Evolutionary conservation across 805 yeast genomes (phyloP), one percentile per base, ranked within the genome.

Genomic region (Candida corydali): DNA sequence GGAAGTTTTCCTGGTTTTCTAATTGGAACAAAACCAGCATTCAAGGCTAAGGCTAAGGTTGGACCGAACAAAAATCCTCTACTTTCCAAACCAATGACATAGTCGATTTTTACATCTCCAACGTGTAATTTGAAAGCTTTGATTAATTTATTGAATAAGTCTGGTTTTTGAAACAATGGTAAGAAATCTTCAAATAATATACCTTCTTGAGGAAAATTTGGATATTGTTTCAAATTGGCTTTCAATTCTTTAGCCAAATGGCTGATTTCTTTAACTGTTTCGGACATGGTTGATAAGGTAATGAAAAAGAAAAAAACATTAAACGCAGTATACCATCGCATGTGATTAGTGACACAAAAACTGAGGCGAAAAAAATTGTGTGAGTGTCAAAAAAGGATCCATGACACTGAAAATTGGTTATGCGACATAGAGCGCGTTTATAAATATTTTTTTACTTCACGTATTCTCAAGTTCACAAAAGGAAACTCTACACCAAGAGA

Each of bases 11-110:
- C 98, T 39, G 80, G 80, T 69, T 93, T 93, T 73, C 99, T 86
- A 30, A 93, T 82, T 17, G 99, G 98, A 36, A 91, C 84, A 52
- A 93, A 93, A 8, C 96, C 94, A 25, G 91, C 89, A 44, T 82
- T 81, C 40, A 93, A 63, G 38, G 86, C 91, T 46, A 93, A 73
- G 7, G 98, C 98, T 49, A 93, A 72, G 24, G 98, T 70, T 30
- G 99, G 99, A 10, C 98, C 99, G 54, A 93, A 91, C 40, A 93
- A 70, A 61, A 93, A 93, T 3, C 99, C 99, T 63, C 99, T 82
- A 34, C 97, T 85, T 63, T 93, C 99, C 47, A 93, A 75, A 32
- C 98, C 99, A 34, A 93, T 87, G 42, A 93, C 73, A 56, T 83
- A 91, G 56, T 93, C 97, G 44, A 94, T 78, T 47, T 80, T 76